Evolutionary conservation across 2,329 filamentous ascomycete species (phyloP), one percentile per base, ranked within the genome.

Genomic region (Stagonosporopsis cucurbitacearum): DNA sequence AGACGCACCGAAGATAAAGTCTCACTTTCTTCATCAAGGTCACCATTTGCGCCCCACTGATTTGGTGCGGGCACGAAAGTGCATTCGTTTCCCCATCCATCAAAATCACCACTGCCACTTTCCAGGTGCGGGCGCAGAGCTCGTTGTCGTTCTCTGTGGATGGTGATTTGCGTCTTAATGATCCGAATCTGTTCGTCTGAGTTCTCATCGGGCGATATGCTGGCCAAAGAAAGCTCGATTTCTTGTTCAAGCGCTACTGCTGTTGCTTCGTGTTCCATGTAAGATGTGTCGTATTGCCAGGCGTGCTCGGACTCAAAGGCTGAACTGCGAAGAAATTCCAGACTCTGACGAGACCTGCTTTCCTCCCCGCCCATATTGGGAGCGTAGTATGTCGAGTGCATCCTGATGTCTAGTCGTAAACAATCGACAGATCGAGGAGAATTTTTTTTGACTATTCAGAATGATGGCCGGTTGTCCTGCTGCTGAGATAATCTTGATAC

Each of bases 241-340:
- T 71, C 64, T 51, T 67, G 66, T 54, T 74, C 71, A 35, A 75
- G 60, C 25, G 69, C 71, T 51, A 68, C 48, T 26, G 71, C 72
- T 46, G 72, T 71, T 35, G 68, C 67, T 45, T 72, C 71, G 32
- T 75, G 72, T 57, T 75, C 70, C 54, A 65, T 62, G 45, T 72
- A 75, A 7, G 71, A 73, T 19, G 64, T 65, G 60, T 75, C 72
- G 64, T 74, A 75, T 54, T 73, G 66, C 67, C 71, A 73, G 48
- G 72, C 71, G 53, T 75, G 72, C 52, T 75, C 72, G 12, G 64
- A 68, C 54, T 75, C 72, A 49, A 75, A 75, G 46, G 72, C 72
- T 5, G 71, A 74, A 57, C 72, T 74, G 50, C 72, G 65, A 40
- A 75, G 49, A 41, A 74, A 58, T 58, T 72, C 68, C 22, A 75